A percentile compares a stretch with the other conserved stretches of the same genome.
Conservation (phyloP, 169 alveolate genomes). For the Theileria parva region DNA sequence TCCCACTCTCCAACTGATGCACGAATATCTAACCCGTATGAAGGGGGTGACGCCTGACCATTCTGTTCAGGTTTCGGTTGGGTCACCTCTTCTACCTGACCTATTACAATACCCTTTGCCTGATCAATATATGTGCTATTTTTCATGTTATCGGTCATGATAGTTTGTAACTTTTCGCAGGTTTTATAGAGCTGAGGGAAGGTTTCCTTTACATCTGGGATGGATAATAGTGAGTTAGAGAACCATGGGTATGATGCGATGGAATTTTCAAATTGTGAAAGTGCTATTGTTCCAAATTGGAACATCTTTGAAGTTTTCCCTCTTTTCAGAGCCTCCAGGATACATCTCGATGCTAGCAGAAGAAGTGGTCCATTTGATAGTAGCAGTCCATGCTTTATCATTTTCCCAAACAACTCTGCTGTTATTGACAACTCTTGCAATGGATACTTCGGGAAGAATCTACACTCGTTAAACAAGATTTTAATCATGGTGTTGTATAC, state of each 20-base stretch:
- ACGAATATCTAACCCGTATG: constrained; percentile 7
- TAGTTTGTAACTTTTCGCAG: constrained; percentile 56
- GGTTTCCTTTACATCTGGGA: constrained; percentile 64
- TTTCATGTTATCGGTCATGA: constrained; percentile 55
- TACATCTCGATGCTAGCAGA: constrained; percentile 71
- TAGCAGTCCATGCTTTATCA: constrained; percentile 72
- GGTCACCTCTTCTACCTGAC: constrained; percentile 35
- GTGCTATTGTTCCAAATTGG: constrained; percentile 78
- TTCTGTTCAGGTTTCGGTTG: not conserved
- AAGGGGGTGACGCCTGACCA: constrained; percentile 9
- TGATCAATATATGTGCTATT: constrained; percentile 58
- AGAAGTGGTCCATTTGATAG: constrained; percentile 68
- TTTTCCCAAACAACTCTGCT: constrained; percentile 81
- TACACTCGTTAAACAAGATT: constrained; percentile 82
- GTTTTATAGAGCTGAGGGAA: constrained; percentile 63
- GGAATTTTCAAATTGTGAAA: constrained; percentile 76
- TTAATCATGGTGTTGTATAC: constrained; percentile 76
- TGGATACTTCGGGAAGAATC: constrained; percentile 85
- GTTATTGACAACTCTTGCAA: constrained; percentile 79
- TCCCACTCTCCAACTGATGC: constrained; percentile 74
- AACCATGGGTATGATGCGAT: constrained; percentile 76
- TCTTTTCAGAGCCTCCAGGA: constrained; percentile 75
- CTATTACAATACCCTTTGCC: constrained; percentile 46
- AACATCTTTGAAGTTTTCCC: constrained; percentile 73
- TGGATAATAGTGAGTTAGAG: constrained; percentile 54